These are phyloP conservation scores for Theobroma grandiflorum DNA, from an alignment of 441 rosid species.

Conservation along the genomic window DNA sequence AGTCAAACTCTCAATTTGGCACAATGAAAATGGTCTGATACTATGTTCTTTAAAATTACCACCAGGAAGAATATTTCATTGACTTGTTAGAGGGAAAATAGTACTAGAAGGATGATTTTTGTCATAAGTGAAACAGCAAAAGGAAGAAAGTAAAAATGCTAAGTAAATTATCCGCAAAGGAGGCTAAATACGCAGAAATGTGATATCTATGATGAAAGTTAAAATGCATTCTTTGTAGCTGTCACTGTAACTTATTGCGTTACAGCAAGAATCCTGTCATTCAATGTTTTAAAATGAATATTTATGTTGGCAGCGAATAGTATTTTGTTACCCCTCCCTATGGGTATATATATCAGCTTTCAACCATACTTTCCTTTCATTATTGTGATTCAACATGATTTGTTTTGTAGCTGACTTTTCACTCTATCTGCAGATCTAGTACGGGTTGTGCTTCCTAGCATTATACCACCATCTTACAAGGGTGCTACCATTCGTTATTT, in stretches of 20 bases:
- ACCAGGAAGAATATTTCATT: conserved; percentile 2
- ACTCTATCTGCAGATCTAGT: conserved; percentile 66
- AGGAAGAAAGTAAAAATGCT: neutral
- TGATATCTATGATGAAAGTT: neutral
- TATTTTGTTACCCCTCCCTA: neutral
- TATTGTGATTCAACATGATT: conserved; percentile 19
- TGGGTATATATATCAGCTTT: neutral
- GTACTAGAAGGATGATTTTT: neutral
- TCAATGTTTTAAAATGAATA: conserved; percentile 1
- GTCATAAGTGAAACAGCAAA: neutral
- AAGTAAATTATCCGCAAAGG: conserved; percentile 15
- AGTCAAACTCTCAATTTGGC: neutral
- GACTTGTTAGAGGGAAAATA: neutral
- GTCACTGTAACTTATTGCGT: conserved; percentile 3
- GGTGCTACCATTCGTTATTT: conserved; percentile 89
- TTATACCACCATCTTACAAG: conserved; percentile 86
- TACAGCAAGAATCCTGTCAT: neutral
- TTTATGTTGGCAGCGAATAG: neutral
- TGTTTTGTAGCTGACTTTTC: conserved; percentile 4
- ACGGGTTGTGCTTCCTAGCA: conserved; percentile 70
- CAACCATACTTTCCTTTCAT: neutral
- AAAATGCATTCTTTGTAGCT: neutral
- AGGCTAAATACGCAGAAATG: conserved; percentile 11
- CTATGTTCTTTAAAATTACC: neutral
- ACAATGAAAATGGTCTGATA: neutral